A percentile compares a stretch with the other conserved stretches of the same genome.
phyloP scores from a whole-genome alignment of 148 eudicot genomes.

The Dianthus caryophyllus region DNA sequence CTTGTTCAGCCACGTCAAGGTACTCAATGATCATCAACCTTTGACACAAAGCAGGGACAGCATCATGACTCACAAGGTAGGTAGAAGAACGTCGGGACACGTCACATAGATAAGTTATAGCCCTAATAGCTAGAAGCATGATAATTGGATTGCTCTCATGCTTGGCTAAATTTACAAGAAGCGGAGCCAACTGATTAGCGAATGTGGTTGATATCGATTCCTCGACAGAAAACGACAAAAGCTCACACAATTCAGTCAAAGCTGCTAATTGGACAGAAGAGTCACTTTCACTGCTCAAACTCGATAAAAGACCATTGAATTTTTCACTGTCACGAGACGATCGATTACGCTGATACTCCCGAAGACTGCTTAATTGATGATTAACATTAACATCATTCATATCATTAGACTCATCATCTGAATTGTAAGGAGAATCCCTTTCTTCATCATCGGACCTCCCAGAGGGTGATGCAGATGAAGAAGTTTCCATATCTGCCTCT shows the following conservation, averaged over 20 bases:
- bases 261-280: slow-evolving; percentile 59
- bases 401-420: slow-evolving; percentile 68
- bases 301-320: slow-evolving; percentile 42
- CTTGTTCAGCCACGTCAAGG: slow-evolving; percentile 94
- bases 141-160: slow-evolving; percentile 64
- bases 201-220: slow-evolving; percentile 50
- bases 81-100: slow-evolving; percentile 56
- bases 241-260: slow-evolving; percentile 81
- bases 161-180: slow-evolving; percentile 65
- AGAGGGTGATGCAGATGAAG: slow-evolving; percentile 69
- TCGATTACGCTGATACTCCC: slow-evolving; percentile 49
- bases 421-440: slow-evolving; percentile 72
- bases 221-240: slow-evolving; percentile 66
- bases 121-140: slow-evolving; percentile 83
- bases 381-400: slow-evolving; percentile 35
- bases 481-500: slow-evolving; percentile 70
- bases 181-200: slow-evolving; percentile 59
- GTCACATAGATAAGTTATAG: slow-evolving; percentile 89
- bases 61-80: slow-evolving; percentile 66
- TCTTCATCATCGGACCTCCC: slow-evolving; percentile 72
- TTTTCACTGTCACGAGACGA: slow-evolving; percentile 47
- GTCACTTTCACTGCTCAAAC: slow-evolving; percentile 54
- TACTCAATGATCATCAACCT: slow-evolving; percentile 65
- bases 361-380: slow-evolving; percentile 37
- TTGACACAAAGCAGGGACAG: slow-evolving; percentile 75